Evolutionary conservation across 768 basidiomycete genomes (phyloP).

Genomic region (Tubosaeta brunneosetosa): DNA sequence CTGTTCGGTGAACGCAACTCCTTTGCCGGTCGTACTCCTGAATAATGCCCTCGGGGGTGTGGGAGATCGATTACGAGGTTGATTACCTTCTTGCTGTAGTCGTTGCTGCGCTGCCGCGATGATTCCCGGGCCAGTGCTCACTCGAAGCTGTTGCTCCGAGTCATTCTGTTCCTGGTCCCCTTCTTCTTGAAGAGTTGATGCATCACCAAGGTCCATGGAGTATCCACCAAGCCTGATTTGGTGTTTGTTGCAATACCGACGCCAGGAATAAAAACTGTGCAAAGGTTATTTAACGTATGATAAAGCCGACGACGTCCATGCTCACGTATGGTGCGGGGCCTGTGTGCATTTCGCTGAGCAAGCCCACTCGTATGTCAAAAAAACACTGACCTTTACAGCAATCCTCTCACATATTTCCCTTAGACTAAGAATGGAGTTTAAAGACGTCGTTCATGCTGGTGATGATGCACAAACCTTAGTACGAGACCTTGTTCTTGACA

Average conservation of each 20-base stretch:
- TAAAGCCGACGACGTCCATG: neutral
- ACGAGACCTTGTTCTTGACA: slow-evolving; percentile 85
- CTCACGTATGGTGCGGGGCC: slow-evolving; percentile 89
- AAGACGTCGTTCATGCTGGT: slow-evolving; percentile 23
- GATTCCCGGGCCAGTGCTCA: slow-evolving; percentile 39
- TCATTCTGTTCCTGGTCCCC: slow-evolving; percentile 41
- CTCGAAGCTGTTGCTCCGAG: slow-evolving; percentile 35
- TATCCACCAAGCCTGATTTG: slow-evolving; percentile 87
- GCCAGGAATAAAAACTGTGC: slow-evolving; percentile 81
- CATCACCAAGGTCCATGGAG: slow-evolving; percentile 62
- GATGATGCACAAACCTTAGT: slow-evolving; percentile 48
- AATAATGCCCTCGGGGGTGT: slow-evolving; percentile 77
- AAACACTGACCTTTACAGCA: slow-evolving; percentile 62
- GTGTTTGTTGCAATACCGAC: slow-evolving; percentile 89
- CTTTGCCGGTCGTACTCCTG: slow-evolving; percentile 85
- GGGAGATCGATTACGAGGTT: slow-evolving; percentile 62
- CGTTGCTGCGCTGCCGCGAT: slow-evolving; percentile 43
- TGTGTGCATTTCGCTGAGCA: slow-evolving; percentile 23
- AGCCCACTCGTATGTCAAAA: neutral
- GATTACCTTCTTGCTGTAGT: slow-evolving; percentile 33
- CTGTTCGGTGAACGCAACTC: slow-evolving; percentile 83
- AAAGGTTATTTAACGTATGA: neutral
- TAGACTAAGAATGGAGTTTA: slow-evolving; percentile 29
- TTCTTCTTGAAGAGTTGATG: slow-evolving; percentile 40
- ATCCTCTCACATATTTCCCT: slow-evolving; percentile 86